Evolutionary conservation across 805 yeast species (phyloP).

Genomic region (Cyberlindnera euphorbiiphila): DNA sequence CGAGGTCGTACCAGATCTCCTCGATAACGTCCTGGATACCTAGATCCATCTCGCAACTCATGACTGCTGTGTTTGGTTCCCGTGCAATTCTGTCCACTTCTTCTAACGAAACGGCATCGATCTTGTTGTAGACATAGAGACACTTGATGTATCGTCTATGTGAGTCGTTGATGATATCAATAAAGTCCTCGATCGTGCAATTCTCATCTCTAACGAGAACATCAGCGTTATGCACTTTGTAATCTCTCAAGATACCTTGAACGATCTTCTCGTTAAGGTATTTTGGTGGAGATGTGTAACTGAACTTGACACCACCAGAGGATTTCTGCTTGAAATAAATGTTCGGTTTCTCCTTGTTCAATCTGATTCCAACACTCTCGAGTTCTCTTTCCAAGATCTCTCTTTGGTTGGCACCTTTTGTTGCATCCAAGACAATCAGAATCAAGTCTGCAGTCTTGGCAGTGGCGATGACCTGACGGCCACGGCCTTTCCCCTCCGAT

Average conservation of each 20-base stretch:
- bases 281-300: conserved; percentile 77
- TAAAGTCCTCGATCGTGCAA: conserved; percentile 87
- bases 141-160: conserved; percentile 89
- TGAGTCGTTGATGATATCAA: conserved; percentile 83
- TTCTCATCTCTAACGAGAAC: conserved; percentile 85
- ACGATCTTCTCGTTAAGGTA: conserved; percentile 78
- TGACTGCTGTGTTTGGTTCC: conserved; percentile 88
- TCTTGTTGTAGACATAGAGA: conserved; percentile 89
- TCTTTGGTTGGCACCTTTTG: conserved; percentile 88
- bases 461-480: conserved; percentile 93
- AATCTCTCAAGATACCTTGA: conserved; percentile 73
- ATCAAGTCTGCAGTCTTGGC: conserved; percentile 93
- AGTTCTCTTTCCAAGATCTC: conserved; percentile 81
- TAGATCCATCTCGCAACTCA: conserved; percentile 84
- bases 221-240: conserved; percentile 89
- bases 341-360: conserved; percentile 76
- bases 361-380: conserved; percentile 89
- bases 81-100: conserved; percentile 92
- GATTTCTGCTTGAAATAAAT: conserved; percentile 73
- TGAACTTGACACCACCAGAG: conserved; percentile 89
- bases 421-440: conserved; percentile 92
- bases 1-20: conserved; percentile 88
- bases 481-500: conserved; percentile 95
- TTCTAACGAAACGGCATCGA: conserved; percentile 92
- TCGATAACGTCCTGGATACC: conserved; percentile 87